Percentiles rank a stretch among this genome's conserved stretches.
Conservation (phyloP, 768 basidiomycete species). For the Macrolepiota albuminosa region DNA sequence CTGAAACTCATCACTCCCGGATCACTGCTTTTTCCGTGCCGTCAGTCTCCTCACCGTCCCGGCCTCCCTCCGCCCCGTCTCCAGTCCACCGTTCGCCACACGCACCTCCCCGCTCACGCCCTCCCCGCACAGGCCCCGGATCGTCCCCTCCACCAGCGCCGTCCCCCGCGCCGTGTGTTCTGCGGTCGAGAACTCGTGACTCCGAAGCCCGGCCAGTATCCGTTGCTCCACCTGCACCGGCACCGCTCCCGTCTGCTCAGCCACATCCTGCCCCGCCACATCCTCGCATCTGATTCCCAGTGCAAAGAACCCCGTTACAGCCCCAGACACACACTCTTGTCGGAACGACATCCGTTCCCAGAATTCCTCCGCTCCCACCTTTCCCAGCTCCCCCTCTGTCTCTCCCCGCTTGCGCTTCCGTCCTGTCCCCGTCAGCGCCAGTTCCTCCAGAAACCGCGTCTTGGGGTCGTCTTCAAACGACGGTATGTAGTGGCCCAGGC, state of each 20-base stretch:
- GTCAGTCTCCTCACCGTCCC: constrained; percentile 50
- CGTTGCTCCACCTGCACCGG: constrained; percentile 64
- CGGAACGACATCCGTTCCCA: constrained; percentile 98
- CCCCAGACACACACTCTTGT: constrained; percentile 89
- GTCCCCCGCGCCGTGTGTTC: constrained; percentile 67
- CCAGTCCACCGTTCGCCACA: constrained; percentile 22
- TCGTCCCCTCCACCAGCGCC: constrained; percentile 61
- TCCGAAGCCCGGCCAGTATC: constrained; percentile 62
- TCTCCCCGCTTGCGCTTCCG: constrained; percentile 50
- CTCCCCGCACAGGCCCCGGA: constrained; percentile 67
- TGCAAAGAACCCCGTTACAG: constrained; percentile 92
- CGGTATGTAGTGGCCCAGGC: constrained; percentile 76
- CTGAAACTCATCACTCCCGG: constrained; percentile 10
- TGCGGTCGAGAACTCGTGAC: constrained; percentile 69
- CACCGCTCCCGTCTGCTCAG: constrained; percentile 42
- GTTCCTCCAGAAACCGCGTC: constrained; percentile 87
- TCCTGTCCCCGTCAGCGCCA: constrained; percentile 59
- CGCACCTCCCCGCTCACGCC: constrained; percentile 50
- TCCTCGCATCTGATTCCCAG: constrained; percentile 34
- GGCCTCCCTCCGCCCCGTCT: constrained; percentile 1
- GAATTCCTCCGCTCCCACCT: constrained; percentile 73
- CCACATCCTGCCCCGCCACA: not conserved
- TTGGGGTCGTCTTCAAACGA: constrained; percentile 98
- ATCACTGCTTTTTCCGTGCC: constrained; percentile 43
- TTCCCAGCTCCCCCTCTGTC: constrained; percentile 47